Evolutionary conservation across 75 land plant genomes (phyloP), one percentile per base, ranked within the genome.

Genomic region (Ceratopteris richardii): DNA sequence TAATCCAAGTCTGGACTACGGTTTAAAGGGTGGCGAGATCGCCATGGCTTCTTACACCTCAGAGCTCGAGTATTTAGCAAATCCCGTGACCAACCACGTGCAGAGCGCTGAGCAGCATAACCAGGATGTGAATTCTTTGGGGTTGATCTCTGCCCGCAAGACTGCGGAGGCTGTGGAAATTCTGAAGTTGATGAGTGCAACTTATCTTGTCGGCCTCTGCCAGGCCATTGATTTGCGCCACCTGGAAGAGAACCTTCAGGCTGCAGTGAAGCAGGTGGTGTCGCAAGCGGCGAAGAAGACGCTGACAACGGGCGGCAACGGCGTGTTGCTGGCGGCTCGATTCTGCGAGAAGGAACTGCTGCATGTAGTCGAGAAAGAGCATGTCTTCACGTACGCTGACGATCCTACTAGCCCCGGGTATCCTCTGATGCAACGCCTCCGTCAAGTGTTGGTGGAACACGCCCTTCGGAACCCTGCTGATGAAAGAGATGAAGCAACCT

Each of bases 21-120:
- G n/a, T n/a, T 59, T 83, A 62, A 72, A 83, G 54, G 82, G 86
- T 0, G 86, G 80, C 0, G 82, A 80, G 37, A 80, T 80, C 46
- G 75, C 79, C 50, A 55, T 55, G 44, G 61, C 17, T 43, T 16
- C 54, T 26, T 83, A 80, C 61, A 65, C 62, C 31, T 83, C 86
- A 0, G 84, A 83, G 77, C 76, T 83, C 17, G 69, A 66, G 58
- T 75, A 57, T 58, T 58, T 79, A 18, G 78, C 63, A 0, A 79
- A 79, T 31, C 80, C 77, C 20, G 80, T 78, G 29, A 72, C 80
- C 53, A 72, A 50, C 54, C 82, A 79, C 36, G 82, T 79, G 18
- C 82, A 79, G n/a, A n/a, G n/a, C n/a, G n/a, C n/a, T n/a, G n/a
- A n/a, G n/a, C n/a, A n/a, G n/a, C n/a, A n/a, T n/a, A 80, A 76